Base-by-base conservation (phyloP, 2,329 filamentous ascomycete species). In the Elsinoe necatrix region DNA sequence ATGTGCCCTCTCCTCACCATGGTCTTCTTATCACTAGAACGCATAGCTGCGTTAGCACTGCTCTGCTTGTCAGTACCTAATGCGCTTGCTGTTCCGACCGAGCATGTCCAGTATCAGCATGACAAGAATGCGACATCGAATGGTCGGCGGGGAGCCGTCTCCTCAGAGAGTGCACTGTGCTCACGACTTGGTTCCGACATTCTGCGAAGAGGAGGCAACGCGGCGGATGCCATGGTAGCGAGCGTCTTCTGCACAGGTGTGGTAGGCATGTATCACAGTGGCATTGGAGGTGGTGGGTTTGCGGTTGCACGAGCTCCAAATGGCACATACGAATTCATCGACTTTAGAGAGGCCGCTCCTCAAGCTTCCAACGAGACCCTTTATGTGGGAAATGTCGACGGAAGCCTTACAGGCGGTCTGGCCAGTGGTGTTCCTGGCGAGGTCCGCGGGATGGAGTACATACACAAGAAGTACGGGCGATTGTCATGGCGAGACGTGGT, bases 241-340 rank as follows among this genome's bases (percentile, higher is more conserved):
- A 76, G 75, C 2, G 68, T 71, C 4, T 68, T 75, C 41, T 78
- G 76, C 58, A 69, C 77, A 5, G 76, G 75, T 1, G 73, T 75
- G 0, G 67, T 77, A 31, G 74, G 73, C 57, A 77, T 77, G 73
- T 76, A 76, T 59, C 69, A 68, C 51, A 69, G 73, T 39, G 91
- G 92, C 14, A 86, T 96, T 58, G 91, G 88, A 18, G 92, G 92
- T 5, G 92, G 92, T 39, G 92, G 92, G 1, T 97, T 97, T 72
- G 87, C 90, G 79, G 77, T 95, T 4, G 81, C 95, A 4, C 83
- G 88, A 48, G 78, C 82, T 31, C 73, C 81, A 14, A 76, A 88
- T 58, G 89, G 89, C n/a, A 75, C 76, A 16, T 95, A 91, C 67
- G 89, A 95, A 66, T 84, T 85, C 58, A 83, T 97, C 63, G 92